Evolutionary conservation across 257 asterid genomes (phyloP).

Genomic region (Solanum chmielewskii): DNA sequence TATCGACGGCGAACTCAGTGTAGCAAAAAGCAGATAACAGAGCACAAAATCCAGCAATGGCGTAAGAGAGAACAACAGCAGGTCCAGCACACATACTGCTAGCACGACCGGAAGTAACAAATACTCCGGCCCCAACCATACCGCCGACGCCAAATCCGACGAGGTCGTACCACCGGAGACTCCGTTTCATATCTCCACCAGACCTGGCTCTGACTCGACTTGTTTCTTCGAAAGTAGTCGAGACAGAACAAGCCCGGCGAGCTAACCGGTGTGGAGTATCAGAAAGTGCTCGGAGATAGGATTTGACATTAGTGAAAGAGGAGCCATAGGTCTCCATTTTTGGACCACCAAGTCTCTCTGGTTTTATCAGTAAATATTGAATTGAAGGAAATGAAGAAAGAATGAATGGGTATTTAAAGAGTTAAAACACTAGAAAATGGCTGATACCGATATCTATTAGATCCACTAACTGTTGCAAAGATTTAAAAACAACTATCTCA

Average conservation of each 20-base stretch:
- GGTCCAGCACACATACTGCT: slow-evolving; percentile 61
- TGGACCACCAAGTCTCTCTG: background rate
- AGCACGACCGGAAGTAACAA: slow-evolving; percentile 82
- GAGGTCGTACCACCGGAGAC: slow-evolving; percentile 76
- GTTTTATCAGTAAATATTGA: background rate
- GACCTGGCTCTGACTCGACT: slow-evolving; percentile 42
- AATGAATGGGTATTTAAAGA: background rate
- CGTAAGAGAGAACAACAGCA: slow-evolving; percentile 74
- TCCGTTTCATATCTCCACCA: slow-evolving; percentile 53
- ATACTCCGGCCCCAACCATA: slow-evolving; percentile 98
- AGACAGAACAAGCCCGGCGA: slow-evolving; percentile 60
- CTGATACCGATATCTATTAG: background rate
- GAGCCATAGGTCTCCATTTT: slow-evolving; percentile 9
- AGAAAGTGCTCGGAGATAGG: slow-evolving; percentile 72
- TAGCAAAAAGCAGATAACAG: slow-evolving; percentile 94
- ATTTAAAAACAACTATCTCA: no score
- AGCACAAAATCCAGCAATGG: slow-evolving; percentile 95
- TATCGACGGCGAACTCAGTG: slow-evolving; percentile 93
- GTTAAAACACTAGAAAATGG: background rate
- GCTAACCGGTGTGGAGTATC: slow-evolving; percentile 61
- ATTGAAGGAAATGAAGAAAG: background rate
- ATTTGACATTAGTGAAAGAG: slow-evolving; percentile 51
- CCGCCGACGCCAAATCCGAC: slow-evolving; percentile 84
- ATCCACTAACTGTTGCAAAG: background rate
- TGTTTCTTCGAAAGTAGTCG: slow-evolving; percentile 54